Evolutionary conservation across 2,329 filamentous ascomycete genomes (phyloP), one percentile per base, ranked within the genome.

Genomic region (Trichoderma sp.): DNA sequence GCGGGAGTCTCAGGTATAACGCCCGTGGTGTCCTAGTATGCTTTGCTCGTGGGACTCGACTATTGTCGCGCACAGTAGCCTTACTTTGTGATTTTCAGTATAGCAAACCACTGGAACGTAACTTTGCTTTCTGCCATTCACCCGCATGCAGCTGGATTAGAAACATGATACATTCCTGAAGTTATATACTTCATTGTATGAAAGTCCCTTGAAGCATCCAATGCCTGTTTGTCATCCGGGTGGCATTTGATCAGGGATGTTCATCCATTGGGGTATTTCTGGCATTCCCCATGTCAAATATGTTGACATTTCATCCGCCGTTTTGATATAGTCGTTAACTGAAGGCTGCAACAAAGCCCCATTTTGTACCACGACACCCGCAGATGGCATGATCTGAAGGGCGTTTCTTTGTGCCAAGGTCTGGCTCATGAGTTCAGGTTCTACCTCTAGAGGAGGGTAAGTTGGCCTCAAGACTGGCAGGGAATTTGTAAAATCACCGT

Each of bases 221-320:
- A 42, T 15, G 17, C 17, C 22, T 34, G 15, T 32, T 39, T 10
- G 25, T 64, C 61, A 54, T 27, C 63, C 63, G 13, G 52, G 52
- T 5, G 54, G 54, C 57, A 74, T 60, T 45, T 57, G 67, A 17
- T 60, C 63, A 25, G 60, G 15, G 1, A 69, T 3, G n/a, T 61
- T 56, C 12, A 65, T 53, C 67, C 67, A 68, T 17, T 37, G 37
- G n/a, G 71, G 68, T 8, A 73, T 58, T 15, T 72, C 71, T 13
- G 67, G 67, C 60, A 70, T 69, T 10, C 69, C 67, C 72, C 73
- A 74, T 15, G 73, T 74, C 32, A 74, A 57, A 45, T 71, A 70
- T 15, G 69, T 64, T 8, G 72, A 72, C 72, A 74, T 74, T 56
- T 74, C 72, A 50, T 72, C 73, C 4, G 73, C 73, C 17, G 71